These are phyloP conservation scores for Trichosporon faecale DNA, from an alignment of 1,284 basidiomycete genomes.

Conservation along the genomic window DNA sequence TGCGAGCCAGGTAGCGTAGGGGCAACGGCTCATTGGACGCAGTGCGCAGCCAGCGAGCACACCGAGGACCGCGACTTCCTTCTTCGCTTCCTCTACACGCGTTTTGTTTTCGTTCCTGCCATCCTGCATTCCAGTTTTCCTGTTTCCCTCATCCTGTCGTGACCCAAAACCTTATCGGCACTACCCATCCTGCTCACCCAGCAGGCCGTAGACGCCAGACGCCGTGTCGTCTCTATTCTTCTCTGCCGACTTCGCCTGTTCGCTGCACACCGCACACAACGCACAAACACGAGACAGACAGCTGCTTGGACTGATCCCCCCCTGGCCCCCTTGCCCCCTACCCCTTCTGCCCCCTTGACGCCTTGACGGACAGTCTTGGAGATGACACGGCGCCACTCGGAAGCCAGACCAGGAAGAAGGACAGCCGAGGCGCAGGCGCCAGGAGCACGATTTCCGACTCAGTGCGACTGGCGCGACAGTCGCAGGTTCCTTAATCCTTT, in stretches of 20 bases:
- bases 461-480: slow-evolving; percentile 3
- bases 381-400: not conserved
- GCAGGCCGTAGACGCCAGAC: not conserved
- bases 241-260: not conserved
- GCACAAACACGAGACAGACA: not conserved
- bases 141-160: not conserved
- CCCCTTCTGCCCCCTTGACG: not conserved
- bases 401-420: not conserved
- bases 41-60: not conserved
- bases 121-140: not conserved
- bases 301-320: slow-evolving; percentile 2
- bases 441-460: not conserved
- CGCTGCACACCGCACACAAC: not conserved
- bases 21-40: slow-evolving; percentile 1
- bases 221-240: not conserved
- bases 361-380: not conserved
- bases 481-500: not conserved
- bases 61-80: not conserved
- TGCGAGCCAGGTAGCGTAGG: not conserved
- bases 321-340: not conserved
- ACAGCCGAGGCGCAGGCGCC: not conserved
- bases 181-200: not conserved
- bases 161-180: not conserved
- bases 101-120: not conserved
- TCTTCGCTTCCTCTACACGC: not conserved